phyloP scores from a whole-genome alignment of 73 alveolate species.

The Effrenium voratum region DNA sequence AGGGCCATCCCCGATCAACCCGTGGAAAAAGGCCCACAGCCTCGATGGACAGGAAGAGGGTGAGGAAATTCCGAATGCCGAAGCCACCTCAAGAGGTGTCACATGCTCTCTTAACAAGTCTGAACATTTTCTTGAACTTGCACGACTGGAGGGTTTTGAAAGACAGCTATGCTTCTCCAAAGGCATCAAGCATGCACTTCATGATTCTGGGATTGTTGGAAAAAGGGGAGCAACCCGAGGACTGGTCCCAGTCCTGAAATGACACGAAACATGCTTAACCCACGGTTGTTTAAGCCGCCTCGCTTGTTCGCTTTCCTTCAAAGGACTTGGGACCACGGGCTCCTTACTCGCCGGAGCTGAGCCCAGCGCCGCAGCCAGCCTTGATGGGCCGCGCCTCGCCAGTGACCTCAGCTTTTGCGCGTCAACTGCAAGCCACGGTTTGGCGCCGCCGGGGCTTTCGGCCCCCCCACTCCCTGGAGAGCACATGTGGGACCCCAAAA shows the following conservation, averaged over 20 bases:
- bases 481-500: no score
- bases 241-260: no score
- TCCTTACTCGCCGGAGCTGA: not conserved
- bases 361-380: slow-evolving; percentile 74
- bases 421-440: no score
- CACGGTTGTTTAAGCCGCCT: no score
- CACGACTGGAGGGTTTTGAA: not conserved
- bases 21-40: no score
- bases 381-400: slow-evolving; percentile 88
- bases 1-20: no score
- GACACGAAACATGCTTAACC: no score
- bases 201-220: not conserved
- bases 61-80: slow-evolving; percentile 93
- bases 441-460: no score
- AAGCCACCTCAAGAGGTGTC: slow-evolving; percentile 77
- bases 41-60: slow-evolving; percentile 91
- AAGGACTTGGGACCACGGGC: not conserved
- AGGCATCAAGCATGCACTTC: no score
- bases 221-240: not conserved
- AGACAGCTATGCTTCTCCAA: no score
- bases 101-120: not conserved
- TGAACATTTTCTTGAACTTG: not conserved
- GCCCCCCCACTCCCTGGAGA: no score
- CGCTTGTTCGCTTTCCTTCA: not conserved
- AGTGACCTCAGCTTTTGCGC: slow-evolving; percentile 21